Evolutionary conservation across 805 yeast genomes (phyloP).

Genomic region (Hemisphaericaspora nanyangensis): DNA sequence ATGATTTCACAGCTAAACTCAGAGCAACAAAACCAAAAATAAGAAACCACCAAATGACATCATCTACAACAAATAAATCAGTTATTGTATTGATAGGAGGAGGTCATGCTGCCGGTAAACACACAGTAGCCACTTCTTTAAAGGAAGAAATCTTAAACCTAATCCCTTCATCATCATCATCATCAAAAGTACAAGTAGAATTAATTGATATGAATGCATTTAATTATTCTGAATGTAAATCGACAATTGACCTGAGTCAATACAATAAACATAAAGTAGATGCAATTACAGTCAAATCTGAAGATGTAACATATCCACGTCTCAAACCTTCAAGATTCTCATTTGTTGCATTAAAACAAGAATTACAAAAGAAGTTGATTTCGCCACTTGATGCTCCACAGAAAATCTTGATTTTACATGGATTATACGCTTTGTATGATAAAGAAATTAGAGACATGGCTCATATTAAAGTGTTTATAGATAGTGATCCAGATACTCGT

Average conservation of each 20-base stretch:
- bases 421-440: constrained; percentile 77
- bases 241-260: constrained; percentile 18
- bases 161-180: constrained; percentile 7
- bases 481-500: constrained; percentile 81
- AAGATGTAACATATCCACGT: constrained; percentile 15
- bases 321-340: constrained; percentile 42
- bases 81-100: constrained; percentile 53
- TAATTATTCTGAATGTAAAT: constrained; percentile 17
- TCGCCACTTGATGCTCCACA: constrained; percentile 19
- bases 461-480: constrained; percentile 68
- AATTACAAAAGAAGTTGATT: constrained; percentile 10
- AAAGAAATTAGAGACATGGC: constrained; percentile 51
- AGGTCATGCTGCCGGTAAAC: constrained; percentile 59
- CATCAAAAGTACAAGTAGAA: constrained; percentile 17
- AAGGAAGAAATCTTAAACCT: constrained; percentile 20
- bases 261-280: constrained; percentile 19
- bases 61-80: constrained; percentile 5
- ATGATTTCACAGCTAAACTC: neutral
- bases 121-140: constrained; percentile 34
- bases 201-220: constrained; percentile 45
- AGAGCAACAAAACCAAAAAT: no score
- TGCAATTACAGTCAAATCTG: constrained; percentile 27
- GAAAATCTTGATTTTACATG: constrained; percentile 52
- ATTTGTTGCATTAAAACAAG: constrained; percentile 24
- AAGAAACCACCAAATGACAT: constrained; percentile 1